Base-by-base conservation (phyloP, 2,329 filamentous ascomycete genomes). In the Cryphonectria nitschkei region DNA sequence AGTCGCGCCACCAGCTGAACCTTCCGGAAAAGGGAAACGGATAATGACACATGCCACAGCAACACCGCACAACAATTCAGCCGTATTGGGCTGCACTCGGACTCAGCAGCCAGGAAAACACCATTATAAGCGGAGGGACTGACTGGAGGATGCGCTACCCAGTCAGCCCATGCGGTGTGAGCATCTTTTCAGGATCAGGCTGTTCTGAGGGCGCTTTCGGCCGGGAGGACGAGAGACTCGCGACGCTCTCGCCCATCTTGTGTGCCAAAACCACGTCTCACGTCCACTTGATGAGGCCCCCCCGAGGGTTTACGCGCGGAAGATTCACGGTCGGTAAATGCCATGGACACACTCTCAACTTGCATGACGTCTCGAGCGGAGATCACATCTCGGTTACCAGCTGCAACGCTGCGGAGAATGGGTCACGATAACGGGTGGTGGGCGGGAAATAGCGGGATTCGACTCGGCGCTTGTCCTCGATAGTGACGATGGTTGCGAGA, bases 21-120 rank as follows among this genome's bases (percentile, higher is more conserved):
- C 3, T 22, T 32, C 29, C 58, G 32, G 22, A 22, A 61, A 61
- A 32, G 34, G 58, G 32, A 61, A 61, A 8, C 26, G 6, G 22
- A 37, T 19, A 2, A n/a, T 32, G 58, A 34, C 56, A 61, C 58
- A n/a, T 61, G 58, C 34, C 58, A 61, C 58, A 50, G n/a, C 52
- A 61, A 26, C 34, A 34, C 32, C 32, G 29, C 58, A 19, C 34
- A 16, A 39, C 19, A n/a, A 1, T n/a, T 58, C 54, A 58, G 54
- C 54, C 54, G 26, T 16, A 32, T 19, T 26, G 29, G 54, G 54
- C 29, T 32, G 54, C 6, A 29, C 26, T 16, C 54, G 26, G 6
- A 32, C 13, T 19, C 54, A 58, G 54, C 13, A 58, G 54, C 29
- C 54, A 58, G 26, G 29, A 58, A 6, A 58, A 19, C 29, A 32